These are phyloP conservation scores for Coniferiporia weirii DNA, from an alignment of 1,284 basidiomycete species.

Conservation along the genomic window DNA sequence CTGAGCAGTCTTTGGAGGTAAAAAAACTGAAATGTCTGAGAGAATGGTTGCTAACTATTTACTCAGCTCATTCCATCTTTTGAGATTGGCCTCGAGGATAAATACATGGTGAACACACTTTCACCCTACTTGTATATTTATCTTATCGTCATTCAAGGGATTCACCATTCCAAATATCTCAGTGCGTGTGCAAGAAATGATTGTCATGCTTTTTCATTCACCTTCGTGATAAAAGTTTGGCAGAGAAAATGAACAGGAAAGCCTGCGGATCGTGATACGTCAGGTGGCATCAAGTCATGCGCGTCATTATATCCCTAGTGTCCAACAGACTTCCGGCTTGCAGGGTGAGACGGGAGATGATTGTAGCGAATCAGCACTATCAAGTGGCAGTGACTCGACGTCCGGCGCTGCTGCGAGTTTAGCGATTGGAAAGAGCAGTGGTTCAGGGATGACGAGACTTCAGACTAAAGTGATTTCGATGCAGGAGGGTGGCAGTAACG, in stretches of 20 bases:
- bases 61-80: slow-evolving; percentile 59
- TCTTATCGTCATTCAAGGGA: slow-evolving; percentile 34
- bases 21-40: slow-evolving; percentile 12
- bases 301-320: slow-evolving; percentile 39
- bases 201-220: neutral
- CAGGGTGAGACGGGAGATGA: slow-evolving; percentile 32
- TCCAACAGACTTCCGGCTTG: slow-evolving; percentile 29
- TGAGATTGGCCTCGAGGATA: slow-evolving; percentile 56
- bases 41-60: slow-evolving; percentile 5
- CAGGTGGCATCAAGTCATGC: slow-evolving; percentile 61
- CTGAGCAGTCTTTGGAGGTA: slow-evolving; percentile 55
- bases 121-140: neutral
- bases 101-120: slow-evolving; percentile 46
- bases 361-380: slow-evolving; percentile 37
- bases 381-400: slow-evolving; percentile 38
- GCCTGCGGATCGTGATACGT: slow-evolving; percentile 58
- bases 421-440: neutral
- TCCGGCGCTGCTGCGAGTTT: slow-evolving; percentile 1
- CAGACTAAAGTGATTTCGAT: neutral
- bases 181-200: slow-evolving; percentile 31
- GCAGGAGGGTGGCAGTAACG: neutral
- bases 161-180: slow-evolving; percentile 63
- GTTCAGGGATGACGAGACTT: neutral
- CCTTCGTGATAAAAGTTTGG: slow-evolving; percentile 44
- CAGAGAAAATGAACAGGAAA: slow-evolving; percentile 61